A percentile compares a stretch with the other conserved stretches of the same genome.
phyloP scores from a whole-genome alignment of 2,329 filamentous ascomycete species.

The Sporothrix humicola region DNA sequence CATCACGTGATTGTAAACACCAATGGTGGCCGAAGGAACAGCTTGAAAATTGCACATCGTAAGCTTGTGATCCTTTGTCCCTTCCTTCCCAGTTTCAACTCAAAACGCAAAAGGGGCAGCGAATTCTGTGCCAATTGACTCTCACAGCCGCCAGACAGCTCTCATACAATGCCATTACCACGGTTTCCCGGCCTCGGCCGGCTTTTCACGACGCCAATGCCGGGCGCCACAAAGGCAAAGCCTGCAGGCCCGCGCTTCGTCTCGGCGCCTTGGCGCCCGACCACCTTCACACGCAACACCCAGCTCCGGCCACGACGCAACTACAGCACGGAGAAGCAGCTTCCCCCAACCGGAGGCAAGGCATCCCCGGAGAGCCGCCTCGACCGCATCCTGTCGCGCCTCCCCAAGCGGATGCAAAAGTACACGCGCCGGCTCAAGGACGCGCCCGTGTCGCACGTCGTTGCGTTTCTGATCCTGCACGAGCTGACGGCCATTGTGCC shows the following conservation, averaged over 20 bases:
- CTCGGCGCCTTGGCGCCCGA: background rate
- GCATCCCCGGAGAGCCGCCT: conserved; percentile 44
- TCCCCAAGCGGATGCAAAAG: conserved; percentile 70
- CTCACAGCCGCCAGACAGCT: no score
- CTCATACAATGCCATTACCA: background rate
- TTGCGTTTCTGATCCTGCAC: conserved; percentile 87
- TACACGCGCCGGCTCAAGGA: conserved; percentile 73
- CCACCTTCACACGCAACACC: background rate
- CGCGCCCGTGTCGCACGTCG: conserved; percentile 81
- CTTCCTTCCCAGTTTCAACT: background rate
- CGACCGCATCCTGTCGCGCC: conserved; percentile 56
- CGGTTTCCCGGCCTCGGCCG: background rate
- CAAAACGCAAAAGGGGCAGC: background rate
- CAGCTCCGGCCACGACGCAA: conserved; percentile 1
- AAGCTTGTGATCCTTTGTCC: background rate
- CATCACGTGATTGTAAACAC: conserved; percentile 32
- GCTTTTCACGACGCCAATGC: background rate
- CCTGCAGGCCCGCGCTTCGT: background rate
- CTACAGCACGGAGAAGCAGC: conserved; percentile 12
- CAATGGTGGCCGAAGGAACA: background rate
- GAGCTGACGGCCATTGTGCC: conserved; percentile 88
- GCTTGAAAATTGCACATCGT: background rate
- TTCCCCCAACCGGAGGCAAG: background rate
- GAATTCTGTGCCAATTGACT: background rate
- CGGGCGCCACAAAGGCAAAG: background rate